Base-by-base conservation (phyloP, 2,329 filamentous ascomycete genomes). In the Aureobasidium sp. region DNA sequence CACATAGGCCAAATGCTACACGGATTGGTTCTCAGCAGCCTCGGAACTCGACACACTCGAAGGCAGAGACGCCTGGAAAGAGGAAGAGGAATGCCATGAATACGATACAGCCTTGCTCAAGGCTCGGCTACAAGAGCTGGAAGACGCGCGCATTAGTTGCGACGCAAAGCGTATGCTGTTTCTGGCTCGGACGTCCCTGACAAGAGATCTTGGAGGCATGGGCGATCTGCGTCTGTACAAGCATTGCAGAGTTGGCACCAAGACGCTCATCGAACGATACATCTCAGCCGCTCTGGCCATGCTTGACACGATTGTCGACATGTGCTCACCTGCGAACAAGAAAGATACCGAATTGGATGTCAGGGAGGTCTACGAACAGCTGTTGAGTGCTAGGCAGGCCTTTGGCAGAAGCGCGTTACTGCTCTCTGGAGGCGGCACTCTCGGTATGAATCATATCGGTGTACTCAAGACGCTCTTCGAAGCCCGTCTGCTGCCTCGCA, bases 391-490 rank as follows among this genome's bases (percentile, higher is more conserved):
- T 1, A 83, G 90, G 42, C 89, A 92, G 70, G 88, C 89, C 39
- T 95, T 91, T 70, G 91, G 91, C n/a, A 83, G 91, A 64, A 94
- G 87, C 65, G 91, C 90, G 0, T 76, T 96, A 55, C 78, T 95
- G 10, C 78, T 96, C 9, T 95, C 91, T 5, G 91, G 91, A 8
- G 91, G 91, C 2, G 91, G 88, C 1, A 94, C 91, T 0, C 91
- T 95, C 75, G 91, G 91, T 44, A 95, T 96, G 89, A 89, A 89
- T 63, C 91, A 96, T 71, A 88, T 96, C 60, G 91, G 91, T 1
- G 91, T 96, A 3, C 77, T 95, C 60, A 95, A 95, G 73, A 83
- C 87, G 4, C 79, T 96, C 3, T 91, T 86, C 72, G 86, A 94
- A 69, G 81, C 84, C 3, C 83, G 84, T 7, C 79, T 96, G 13